Evolutionary conservation across 306 rosid genomes (phyloP).

Genomic region (Gastrolobium bilobum): DNA sequence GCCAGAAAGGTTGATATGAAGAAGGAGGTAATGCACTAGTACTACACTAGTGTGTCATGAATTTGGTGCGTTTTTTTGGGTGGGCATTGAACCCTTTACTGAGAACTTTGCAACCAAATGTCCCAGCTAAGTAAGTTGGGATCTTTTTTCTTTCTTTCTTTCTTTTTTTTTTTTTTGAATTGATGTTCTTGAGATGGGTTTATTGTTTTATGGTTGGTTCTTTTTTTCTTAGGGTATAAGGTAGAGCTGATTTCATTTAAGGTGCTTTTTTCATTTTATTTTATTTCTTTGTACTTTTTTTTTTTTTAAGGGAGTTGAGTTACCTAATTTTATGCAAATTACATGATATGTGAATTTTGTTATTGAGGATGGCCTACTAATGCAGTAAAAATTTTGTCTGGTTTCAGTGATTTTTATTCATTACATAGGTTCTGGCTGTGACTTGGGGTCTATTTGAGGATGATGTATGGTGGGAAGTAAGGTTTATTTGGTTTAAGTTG

Average conservation of each 20-base stretch:
- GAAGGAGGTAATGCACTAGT: conserved; percentile 58
- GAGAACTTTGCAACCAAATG: neutral
- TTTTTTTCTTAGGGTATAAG: neutral
- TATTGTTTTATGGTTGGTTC: neutral
- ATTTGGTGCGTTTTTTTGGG: neutral
- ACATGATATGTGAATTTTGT: conserved; percentile 1
- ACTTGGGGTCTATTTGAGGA: neutral
- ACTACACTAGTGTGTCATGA: neutral
- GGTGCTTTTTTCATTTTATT: neutral
- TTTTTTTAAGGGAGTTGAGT: neutral
- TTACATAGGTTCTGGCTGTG: neutral
- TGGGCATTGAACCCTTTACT: no score
- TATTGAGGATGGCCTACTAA: neutral
- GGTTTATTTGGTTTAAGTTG: neutral
- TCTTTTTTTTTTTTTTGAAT: neutral
- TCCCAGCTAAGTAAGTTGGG: neutral
- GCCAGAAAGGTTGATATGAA: conserved; percentile 69
- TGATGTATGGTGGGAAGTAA: neutral
- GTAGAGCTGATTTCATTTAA: neutral
- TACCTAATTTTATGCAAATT: neutral
- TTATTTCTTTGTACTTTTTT: neutral
- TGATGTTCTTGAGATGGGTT: conserved; percentile 6
- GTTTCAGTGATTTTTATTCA: neutral
- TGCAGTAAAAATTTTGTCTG: conserved; percentile 2
- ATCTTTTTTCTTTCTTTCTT: conserved; percentile 20